phyloP scores from a whole-genome alignment of 2,329 filamentous ascomycete species.

The Geosmithia morbida region DNA sequence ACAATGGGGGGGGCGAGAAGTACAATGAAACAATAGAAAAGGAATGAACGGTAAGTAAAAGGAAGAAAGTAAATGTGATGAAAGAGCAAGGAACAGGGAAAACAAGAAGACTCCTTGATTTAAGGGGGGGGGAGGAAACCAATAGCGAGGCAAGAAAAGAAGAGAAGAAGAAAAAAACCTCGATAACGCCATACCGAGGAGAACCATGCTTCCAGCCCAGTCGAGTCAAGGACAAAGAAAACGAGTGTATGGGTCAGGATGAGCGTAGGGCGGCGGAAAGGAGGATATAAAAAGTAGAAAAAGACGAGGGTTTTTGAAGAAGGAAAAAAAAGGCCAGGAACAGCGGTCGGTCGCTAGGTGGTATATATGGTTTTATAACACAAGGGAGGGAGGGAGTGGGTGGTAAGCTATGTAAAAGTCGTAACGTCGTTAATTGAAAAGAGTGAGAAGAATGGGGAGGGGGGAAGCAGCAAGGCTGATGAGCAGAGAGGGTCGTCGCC shows the following conservation, averaged over 20 bases:
- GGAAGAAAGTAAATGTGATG: not conserved
- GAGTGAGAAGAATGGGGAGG: too few relatives aligned
- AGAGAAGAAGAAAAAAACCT: not conserved
- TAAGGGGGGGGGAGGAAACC: too few relatives aligned
- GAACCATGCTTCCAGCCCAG: too few relatives aligned
- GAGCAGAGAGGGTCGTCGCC: too few relatives aligned
- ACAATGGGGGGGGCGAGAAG: not conserved
- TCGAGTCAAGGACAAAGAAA: not conserved
- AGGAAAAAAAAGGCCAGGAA: too few relatives aligned
- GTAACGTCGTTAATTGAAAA: too few relatives aligned
- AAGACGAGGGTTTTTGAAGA: not conserved
- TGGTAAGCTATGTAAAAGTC: too few relatives aligned
- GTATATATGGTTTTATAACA: not conserved
- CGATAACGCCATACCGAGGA: not conserved
- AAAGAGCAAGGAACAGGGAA: not conserved
- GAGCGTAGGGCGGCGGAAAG: not conserved
- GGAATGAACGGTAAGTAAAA: not conserved
- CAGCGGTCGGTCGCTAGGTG: constrained; percentile 2
- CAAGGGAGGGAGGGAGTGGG: too few relatives aligned
- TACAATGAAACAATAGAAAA: not conserved
- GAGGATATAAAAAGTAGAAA: not conserved
- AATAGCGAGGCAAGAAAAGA: not conserved
- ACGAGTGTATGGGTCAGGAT: not conserved
- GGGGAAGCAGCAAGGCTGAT: too few relatives aligned
- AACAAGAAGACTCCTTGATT: not conserved